phyloP scores from a whole-genome alignment of 192 early-diverging fungal species.

The Coemansia sp. region DNA sequence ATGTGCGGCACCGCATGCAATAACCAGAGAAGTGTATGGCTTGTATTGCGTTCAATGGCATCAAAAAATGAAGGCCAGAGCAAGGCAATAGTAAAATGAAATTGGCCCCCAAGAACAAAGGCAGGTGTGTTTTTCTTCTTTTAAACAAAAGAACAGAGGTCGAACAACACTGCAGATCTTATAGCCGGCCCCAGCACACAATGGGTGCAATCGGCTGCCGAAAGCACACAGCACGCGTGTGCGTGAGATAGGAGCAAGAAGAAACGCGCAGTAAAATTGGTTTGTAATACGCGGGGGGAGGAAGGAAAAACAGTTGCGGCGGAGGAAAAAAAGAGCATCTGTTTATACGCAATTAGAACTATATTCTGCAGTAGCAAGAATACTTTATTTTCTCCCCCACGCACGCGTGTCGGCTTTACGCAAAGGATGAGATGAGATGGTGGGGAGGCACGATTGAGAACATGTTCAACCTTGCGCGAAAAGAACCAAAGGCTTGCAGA shows the following conservation, averaged over 20 bases:
- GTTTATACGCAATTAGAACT: background rate
- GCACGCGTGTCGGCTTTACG: background rate
- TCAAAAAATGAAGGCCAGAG: background rate
- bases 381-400: background rate
- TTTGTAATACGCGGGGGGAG: background rate
- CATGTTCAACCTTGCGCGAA: background rate
- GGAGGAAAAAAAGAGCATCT: slow-evolving; percentile 1
- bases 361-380: background rate
- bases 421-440: background rate
- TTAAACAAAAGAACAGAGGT: background rate
- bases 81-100: slow-evolving; percentile 3
- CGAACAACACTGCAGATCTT: background rate
- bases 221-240: background rate
- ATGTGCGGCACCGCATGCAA: slow-evolving; percentile 12
- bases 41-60: slow-evolving; percentile 1
- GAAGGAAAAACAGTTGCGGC: background rate
- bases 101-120: background rate
- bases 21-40: background rate
- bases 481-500: background rate
- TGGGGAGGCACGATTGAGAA: background rate
- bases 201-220: background rate
- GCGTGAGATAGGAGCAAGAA: background rate
- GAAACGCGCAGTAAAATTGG: slow-evolving; percentile 4
- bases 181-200: background rate
- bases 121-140: background rate